Evolutionary conservation across 1,284 basidiomycete species (phyloP).

Genomic region (Cutaneotrichosporon mucoides): DNA sequence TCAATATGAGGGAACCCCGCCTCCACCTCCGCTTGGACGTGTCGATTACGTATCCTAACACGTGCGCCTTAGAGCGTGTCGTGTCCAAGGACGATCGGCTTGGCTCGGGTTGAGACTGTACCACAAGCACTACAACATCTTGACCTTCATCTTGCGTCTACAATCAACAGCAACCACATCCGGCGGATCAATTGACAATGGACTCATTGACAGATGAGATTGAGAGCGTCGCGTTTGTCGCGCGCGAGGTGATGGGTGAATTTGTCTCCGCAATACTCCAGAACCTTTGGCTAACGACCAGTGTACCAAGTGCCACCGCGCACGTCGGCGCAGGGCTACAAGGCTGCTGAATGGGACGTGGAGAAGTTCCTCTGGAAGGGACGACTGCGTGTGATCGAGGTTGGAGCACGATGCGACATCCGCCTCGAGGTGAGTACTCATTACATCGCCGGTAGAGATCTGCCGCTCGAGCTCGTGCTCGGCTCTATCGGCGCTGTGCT

Average conservation of each 20-base stretch:
- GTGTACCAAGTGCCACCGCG: slow-evolving; percentile 51
- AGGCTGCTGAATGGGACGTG: slow-evolving; percentile 49
- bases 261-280: background rate
- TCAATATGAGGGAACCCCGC: background rate
- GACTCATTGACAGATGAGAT: slow-evolving; percentile 46
- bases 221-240: slow-evolving; percentile 48
- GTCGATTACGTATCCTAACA: no score
- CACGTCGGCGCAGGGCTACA: slow-evolving; percentile 46
- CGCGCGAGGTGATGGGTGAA: slow-evolving; percentile 49
- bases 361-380: slow-evolving; percentile 50
- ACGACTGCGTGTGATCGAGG: slow-evolving; percentile 45
- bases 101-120: no score
- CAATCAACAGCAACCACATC: no score
- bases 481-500: no score
- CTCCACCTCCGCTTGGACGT: background rate
- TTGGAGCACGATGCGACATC: slow-evolving; percentile 44
- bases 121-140: no score
- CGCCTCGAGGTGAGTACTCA: slow-evolving; percentile 39
- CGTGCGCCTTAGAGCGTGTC: no score
- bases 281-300: slow-evolving; percentile 11
- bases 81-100: no score
- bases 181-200: slow-evolving; percentile 17
- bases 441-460: no score
- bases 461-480: no score
- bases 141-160: no score